Percentiles rank a stretch among this genome's conserved stretches.
phyloP scores from a whole-genome alignment of 177 flowering plant species.

The Vitis hybrid region DNA sequence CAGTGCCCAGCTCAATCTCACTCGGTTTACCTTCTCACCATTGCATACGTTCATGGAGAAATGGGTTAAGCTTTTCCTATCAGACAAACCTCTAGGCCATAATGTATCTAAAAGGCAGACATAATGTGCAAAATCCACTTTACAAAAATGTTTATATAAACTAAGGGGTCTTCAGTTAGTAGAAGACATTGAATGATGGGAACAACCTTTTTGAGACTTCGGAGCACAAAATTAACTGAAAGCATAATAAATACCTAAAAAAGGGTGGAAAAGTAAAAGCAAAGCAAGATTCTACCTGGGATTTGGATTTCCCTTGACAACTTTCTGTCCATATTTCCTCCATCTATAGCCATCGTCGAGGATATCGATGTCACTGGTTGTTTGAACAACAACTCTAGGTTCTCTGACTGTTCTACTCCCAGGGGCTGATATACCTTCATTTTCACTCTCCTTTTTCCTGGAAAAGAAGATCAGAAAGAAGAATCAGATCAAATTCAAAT shows the following conservation, averaged over 20 bases:
- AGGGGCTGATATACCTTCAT: conserved; percentile 52
- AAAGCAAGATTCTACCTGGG: conserved; percentile 45
- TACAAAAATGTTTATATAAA: too few relatives aligned
- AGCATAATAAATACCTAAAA: background rate
- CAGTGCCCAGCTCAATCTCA: too few relatives aligned
- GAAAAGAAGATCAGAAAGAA: background rate
- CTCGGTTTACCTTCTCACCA: too few relatives aligned
- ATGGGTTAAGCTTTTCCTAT: too few relatives aligned
- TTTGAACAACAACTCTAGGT: conserved; percentile 86
- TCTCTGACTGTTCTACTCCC: conserved; percentile 73
- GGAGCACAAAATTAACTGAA: background rate
- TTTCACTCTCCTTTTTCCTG: conserved; percentile 62
- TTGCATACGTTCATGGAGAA: too few relatives aligned
- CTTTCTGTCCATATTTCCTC: conserved; percentile 85
- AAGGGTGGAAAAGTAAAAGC: background rate
- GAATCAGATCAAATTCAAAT: background rate
- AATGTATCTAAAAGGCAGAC: too few relatives aligned
- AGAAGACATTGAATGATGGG: too few relatives aligned
- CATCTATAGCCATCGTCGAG: conserved; percentile 82
- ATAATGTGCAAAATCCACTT: too few relatives aligned
- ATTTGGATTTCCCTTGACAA: conserved; percentile 84
- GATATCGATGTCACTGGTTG: conserved; percentile 82
- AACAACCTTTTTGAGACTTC: too few relatives aligned
- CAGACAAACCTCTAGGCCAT: too few relatives aligned
- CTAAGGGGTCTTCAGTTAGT: too few relatives aligned